Conservation (phyloP, 257 asterid genomes). For the Euphrasia confusa region DNA sequence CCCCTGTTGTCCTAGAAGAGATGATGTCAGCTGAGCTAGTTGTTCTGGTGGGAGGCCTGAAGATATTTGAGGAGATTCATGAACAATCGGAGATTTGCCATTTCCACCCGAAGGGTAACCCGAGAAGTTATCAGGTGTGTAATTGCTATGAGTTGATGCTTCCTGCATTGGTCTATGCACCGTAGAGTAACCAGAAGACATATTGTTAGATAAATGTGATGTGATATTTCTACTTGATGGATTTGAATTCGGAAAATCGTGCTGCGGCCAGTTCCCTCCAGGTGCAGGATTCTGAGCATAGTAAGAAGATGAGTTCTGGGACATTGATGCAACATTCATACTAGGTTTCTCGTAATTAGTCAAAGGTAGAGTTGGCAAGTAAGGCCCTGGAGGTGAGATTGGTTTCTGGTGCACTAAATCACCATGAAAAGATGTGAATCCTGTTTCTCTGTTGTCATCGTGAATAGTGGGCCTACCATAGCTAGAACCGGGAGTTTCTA, state of each 20-base stretch:
- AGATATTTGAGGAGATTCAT: conserved; percentile 37
- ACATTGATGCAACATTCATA: conserved; percentile 17
- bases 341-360: conserved; percentile 32
- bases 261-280: conserved; percentile 46
- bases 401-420: conserved; percentile 36
- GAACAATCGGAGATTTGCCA: conserved; percentile 30
- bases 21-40: conserved; percentile 64
- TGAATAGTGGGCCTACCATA: conserved; percentile 37
- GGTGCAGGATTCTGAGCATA: neutral
- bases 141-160: conserved; percentile 27
- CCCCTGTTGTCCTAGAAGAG: conserved; percentile 71
- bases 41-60: conserved; percentile 56
- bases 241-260: conserved; percentile 37
- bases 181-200: conserved; percentile 23
- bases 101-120: conserved; percentile 31
- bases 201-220: conserved; percentile 27
- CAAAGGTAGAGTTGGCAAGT: conserved; percentile 36
- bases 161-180: conserved; percentile 34
- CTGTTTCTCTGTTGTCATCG: conserved; percentile 36
- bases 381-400: conserved; percentile 48
- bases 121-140: conserved; percentile 24
- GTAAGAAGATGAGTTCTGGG: conserved; percentile 22
- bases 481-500: conserved; percentile 52
- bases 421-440: conserved; percentile 34
- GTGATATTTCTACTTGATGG: conserved; percentile 22